phyloP scores from a whole-genome alignment of 192 early-diverging fungal genomes.

The Geosiphon pyriformis region DNA sequence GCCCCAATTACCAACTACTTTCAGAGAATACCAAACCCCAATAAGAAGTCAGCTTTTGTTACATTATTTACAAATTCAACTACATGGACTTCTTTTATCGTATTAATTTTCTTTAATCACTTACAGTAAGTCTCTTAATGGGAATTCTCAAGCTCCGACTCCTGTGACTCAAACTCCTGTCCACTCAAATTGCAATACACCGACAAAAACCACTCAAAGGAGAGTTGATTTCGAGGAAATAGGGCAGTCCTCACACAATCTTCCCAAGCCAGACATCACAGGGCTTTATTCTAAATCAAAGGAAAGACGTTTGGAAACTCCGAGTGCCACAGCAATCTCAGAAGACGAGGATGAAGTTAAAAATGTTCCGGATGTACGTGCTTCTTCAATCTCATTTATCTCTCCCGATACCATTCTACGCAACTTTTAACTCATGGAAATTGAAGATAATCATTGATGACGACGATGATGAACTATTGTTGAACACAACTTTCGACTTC shows the following conservation, averaged over 20 bases:
- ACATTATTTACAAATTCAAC: neutral
- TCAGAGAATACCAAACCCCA: neutral
- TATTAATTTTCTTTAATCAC: neutral
- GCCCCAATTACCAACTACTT: neutral
- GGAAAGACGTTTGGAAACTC: neutral
- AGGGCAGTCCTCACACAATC: neutral
- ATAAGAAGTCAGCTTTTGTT: neutral
- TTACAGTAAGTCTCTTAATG: neutral
- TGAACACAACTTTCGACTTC: neutral
- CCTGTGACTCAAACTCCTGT: neutral
- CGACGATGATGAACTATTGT: slow-evolving; percentile 5
- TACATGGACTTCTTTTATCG: neutral
- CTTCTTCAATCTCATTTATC: neutral
- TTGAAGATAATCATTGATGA: slow-evolving; percentile 1
- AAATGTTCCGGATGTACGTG: slow-evolving; percentile 6
- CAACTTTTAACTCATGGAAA: neutral
- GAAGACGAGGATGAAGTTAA: slow-evolving; percentile 6
- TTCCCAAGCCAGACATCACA: neutral
- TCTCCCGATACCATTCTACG: neutral
- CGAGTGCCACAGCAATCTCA: neutral
- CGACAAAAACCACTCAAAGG: neutral
- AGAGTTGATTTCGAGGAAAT: neutral
- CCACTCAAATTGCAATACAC: neutral
- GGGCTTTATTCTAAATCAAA: neutral
- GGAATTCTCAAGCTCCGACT: neutral